Conservation (phyloP, 2,329 filamentous ascomycete genomes). For the Colletotrichum sublineola region DNA sequence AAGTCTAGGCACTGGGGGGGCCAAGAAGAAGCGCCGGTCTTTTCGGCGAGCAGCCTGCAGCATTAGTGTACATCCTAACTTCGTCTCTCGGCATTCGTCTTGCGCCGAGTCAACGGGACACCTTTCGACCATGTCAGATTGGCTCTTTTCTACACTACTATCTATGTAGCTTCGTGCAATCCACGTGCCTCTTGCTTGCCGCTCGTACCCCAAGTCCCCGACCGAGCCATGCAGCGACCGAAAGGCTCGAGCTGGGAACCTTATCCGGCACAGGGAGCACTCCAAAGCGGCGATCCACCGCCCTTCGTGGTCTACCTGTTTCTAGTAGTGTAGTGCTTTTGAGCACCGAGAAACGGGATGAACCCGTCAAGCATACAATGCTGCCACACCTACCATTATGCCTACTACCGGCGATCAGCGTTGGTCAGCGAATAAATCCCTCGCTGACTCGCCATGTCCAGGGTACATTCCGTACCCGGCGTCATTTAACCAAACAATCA, state of each 20-base stretch:
- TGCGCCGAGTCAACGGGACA: slow-evolving; percentile 14
- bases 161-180: background rate
- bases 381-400: background rate
- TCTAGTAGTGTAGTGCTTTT: background rate
- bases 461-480: background rate
- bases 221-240: slow-evolving; percentile 17
- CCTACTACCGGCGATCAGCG: background rate
- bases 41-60: background rate
- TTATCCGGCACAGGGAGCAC: slow-evolving; percentile 15
- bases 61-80: slow-evolving; percentile 13
- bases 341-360: slow-evolving; percentile 4
- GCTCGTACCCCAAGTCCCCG: slow-evolving; percentile 2
- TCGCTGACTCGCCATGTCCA: background rate
- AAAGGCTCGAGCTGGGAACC: slow-evolving; percentile 5
- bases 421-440: background rate
- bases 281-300: background rate
- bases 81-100: slow-evolving; percentile 11
- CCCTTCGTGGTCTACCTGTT: slow-evolving; percentile 19
- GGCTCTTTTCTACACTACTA: background rate
- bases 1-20: background rate
- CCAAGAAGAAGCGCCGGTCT: background rate
- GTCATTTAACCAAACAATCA: background rate
- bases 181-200: background rate
- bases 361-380: background rate
- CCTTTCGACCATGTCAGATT: slow-evolving; percentile 27